Percentiles rank a stretch among this genome's conserved stretches.
Conservation (phyloP, 148 eudicot genomes). For the Persicaria tinctoria region DNA sequence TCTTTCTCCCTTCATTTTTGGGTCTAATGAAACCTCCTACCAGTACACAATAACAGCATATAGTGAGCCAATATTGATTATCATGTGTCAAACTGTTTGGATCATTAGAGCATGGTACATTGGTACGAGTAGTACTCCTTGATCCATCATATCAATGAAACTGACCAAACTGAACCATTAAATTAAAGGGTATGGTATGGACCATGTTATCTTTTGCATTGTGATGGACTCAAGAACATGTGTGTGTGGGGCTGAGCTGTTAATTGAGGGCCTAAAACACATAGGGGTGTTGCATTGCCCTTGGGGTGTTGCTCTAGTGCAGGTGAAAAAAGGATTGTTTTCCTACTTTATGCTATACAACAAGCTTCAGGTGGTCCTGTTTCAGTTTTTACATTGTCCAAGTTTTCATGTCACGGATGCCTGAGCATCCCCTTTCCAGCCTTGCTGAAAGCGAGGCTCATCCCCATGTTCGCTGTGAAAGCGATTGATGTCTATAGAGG, state of each 20-base stretch:
- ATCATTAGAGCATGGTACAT: neutral
- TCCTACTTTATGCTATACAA: neutral
- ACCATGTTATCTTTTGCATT: slow-evolving; percentile 4
- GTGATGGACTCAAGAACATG: neutral
- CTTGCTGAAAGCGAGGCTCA: no score
- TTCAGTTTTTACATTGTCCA: neutral
- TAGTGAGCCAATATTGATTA: neutral
- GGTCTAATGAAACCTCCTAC: neutral
- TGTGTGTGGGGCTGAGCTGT: slow-evolving; percentile 1
- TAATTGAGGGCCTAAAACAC: neutral
- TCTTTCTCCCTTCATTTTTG: neutral
- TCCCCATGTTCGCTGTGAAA: neutral
- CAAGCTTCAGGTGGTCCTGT: slow-evolving; percentile 6
- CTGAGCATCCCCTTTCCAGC: no score
- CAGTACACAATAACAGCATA: no score
- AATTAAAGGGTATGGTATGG: neutral
- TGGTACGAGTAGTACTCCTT: neutral
- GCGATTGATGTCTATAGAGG: neutral
- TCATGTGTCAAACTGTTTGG: neutral
- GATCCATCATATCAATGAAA: neutral
- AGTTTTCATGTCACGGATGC: no score
- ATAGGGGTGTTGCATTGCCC: no score
- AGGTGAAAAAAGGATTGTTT: neutral
- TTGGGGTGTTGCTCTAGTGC: no score
- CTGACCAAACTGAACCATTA: neutral